Evolutionary conservation across 768 basidiomycete species (phyloP).

Genomic region (Pulveroboletus sp.): DNA sequence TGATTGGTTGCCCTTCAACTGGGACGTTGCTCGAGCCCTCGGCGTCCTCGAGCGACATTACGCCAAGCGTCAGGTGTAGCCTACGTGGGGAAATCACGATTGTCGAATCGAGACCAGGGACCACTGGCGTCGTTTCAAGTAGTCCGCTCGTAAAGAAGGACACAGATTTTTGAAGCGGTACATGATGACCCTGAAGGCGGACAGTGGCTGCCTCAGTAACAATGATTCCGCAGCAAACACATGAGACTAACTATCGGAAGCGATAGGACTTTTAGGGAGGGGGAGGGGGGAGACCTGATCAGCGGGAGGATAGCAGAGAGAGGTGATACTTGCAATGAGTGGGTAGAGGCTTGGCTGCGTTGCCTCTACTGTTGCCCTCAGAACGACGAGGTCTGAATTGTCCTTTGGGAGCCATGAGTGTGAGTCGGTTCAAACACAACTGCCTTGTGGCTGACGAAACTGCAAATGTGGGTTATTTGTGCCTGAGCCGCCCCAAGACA

Average conservation of each 20-base stretch:
- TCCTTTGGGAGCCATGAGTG: slow-evolving; percentile 12
- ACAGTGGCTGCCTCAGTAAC: slow-evolving; percentile 6
- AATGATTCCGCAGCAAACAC: slow-evolving; percentile 18
- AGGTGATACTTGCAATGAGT: slow-evolving; percentile 25
- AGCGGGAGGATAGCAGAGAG: not conserved
- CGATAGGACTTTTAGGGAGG: slow-evolving; percentile 22
- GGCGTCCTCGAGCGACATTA: slow-evolving; percentile 52
- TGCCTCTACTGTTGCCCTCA: not conserved
- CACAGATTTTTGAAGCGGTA: slow-evolving; percentile 33
- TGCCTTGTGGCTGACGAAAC: not conserved
- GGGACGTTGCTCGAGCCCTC: not conserved
- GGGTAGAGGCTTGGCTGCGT: slow-evolving; percentile 9
- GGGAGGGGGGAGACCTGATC: not conserved
- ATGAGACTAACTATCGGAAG: slow-evolving; percentile 31
- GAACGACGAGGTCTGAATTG: not conserved
- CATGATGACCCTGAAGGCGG: slow-evolving; percentile 37
- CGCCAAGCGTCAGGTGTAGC: slow-evolving; percentile 72
- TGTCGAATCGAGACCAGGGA: slow-evolving; percentile 52
- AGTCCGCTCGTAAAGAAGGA: slow-evolving; percentile 33
- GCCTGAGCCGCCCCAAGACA: not conserved
- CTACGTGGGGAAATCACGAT: slow-evolving; percentile 53
- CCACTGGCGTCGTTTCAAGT: slow-evolving; percentile 21
- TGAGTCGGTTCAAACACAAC: not conserved
- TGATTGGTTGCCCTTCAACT: not conserved
- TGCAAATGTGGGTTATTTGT: not conserved